Evolutionary conservation across 768 basidiomycete genomes (phyloP), one percentile per base, ranked within the genome.

Genomic region (Daedaleopsis sinensis): DNA sequence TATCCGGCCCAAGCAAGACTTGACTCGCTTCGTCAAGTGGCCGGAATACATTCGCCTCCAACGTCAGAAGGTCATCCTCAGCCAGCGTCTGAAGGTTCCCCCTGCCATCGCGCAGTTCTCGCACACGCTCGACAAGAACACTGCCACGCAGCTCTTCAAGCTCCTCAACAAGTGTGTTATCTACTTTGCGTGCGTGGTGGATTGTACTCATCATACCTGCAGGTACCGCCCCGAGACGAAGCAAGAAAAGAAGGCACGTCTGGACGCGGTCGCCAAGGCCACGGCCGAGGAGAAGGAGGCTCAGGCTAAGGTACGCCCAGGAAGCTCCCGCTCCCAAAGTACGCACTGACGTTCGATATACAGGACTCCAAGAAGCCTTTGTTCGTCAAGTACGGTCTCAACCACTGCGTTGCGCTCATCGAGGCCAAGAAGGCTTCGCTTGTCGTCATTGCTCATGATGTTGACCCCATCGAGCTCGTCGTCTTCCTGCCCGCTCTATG

Each of bases 21-120:
- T 98, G 67, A 96, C 93, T 60, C 93, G 96, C 75, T 98, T 98
- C 81, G 93, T 98, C 80, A 98, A 97, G 78, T 99, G 96, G 96
- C 96, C 96, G 68, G 94, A 96, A 81, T 98, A 98, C 73, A 87
- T 98, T 69, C 93, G 95, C 73, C 90, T 98, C 49, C 96, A 98
- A 74, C 89, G 96, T 74, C 95, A 98, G 79, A 98, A 98, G 82
- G 94, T 98, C 72, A 96, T 98, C 79, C 89, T 98, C 62, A 82
- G 92, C 85, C 94, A 98, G 80, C 93, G 96, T 71, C 83, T 98
- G 69, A 98, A 98, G 85, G 95, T 97, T 27, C 96, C 96, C 67
- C 96, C 96, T 43, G 93, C 96, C 68, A 96, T 99, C 70, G 93
- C 95, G 51, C 96, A 99, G 76, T 98, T 98, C 84, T 87, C 89